Conservation (phyloP, 2,329 filamentous ascomycete genomes). For the Pyrenochaeta sp. region DNA sequence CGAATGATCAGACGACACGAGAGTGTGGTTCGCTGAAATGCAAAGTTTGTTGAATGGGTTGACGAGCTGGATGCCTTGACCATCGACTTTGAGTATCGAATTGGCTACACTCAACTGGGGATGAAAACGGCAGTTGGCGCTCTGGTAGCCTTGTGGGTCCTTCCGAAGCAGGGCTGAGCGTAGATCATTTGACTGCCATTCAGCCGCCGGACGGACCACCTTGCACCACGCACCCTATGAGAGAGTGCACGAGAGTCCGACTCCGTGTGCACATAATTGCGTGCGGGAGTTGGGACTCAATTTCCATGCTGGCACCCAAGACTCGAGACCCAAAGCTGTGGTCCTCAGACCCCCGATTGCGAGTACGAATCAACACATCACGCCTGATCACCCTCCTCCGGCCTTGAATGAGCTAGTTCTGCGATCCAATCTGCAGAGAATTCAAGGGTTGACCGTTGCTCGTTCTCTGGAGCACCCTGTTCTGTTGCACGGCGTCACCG, state of each 20-base stretch:
- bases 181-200: not conserved
- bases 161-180: slow-evolving; percentile 1
- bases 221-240: not conserved
- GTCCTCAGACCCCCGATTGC: not conserved
- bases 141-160: not conserved
- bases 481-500: not conserved
- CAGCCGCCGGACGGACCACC: not conserved
- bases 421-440: slow-evolving; percentile 1
- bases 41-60: not conserved
- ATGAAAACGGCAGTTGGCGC: not conserved
- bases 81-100: no score
- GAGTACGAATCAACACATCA: not conserved
- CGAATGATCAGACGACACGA: not conserved
- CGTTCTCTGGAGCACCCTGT: not conserved
- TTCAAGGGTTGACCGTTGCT: not conserved
- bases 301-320: not conserved
- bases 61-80: not conserved
- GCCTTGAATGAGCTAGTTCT: slow-evolving; percentile 1
- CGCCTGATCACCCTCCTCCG: not conserved
- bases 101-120: no score
- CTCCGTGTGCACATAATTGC: not conserved
- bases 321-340: not conserved
- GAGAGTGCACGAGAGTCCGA: no score
- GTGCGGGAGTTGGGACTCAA: not conserved
- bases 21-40: not conserved